Percentiles rank a stretch among this genome's conserved stretches.
Conservation (phyloP, 371 early-diverging fungal genomes). For the Phascolomyces articulosus region DNA sequence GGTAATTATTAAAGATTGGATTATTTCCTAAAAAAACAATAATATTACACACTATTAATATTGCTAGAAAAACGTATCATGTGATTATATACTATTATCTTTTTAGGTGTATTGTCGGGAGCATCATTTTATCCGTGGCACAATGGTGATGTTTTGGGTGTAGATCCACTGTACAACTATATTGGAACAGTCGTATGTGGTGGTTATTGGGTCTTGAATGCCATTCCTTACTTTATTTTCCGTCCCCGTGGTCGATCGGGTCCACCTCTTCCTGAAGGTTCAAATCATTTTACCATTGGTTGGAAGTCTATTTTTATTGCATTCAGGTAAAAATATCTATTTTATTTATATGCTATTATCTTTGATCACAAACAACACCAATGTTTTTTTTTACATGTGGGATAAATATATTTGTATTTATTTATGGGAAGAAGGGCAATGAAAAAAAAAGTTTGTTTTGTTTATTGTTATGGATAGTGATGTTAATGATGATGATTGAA, state of each 20-base stretch:
- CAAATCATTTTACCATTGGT: conserved; percentile 46
- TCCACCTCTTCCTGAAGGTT: conserved; percentile 31
- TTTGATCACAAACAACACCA: neutral
- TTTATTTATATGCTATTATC: neutral
- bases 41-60: too few relatives aligned
- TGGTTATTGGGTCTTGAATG: conserved; percentile 44
- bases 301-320: conserved; percentile 48
- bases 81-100: neutral
- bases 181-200: conserved; percentile 52
- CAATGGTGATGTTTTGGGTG: conserved; percentile 37
- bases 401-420: too few relatives aligned
- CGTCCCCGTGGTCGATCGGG: conserved; percentile 44
- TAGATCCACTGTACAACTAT: conserved; percentile 44
- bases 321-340: conserved; percentile 20
- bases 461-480: neutral
- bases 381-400: neutral
- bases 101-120: conserved; percentile 36
- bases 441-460: too few relatives aligned
- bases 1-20: conserved; percentile 10
- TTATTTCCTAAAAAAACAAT: neutral
- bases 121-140: conserved; percentile 41
- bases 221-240: conserved; percentile 48
- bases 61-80: too few relatives aligned
- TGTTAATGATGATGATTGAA: neutral
- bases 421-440: too few relatives aligned